Evolutionary conservation across 1,284 basidiomycete species (phyloP), one percentile per base, ranked within the genome.

Genomic region (Entoloma clypeatum): DNA sequence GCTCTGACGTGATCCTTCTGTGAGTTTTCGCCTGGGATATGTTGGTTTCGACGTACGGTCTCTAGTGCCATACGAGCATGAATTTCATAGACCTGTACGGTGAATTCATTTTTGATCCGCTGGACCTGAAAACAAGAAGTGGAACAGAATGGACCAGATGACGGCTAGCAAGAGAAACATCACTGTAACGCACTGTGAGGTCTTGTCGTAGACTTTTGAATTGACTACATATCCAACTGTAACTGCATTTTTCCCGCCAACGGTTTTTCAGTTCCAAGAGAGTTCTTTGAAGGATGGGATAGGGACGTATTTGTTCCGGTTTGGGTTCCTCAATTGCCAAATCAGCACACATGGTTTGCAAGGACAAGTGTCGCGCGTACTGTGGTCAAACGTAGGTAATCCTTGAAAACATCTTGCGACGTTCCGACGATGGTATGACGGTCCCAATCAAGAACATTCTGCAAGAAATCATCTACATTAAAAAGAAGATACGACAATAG

Each of bases 361-460:
- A 17, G 3, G 10, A 26, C n/a, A 41, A 30, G 11, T 9, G 37
- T 19, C 7, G 22, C 48, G 43, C 84, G 56, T 57, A 92, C 92
- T 48, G 91, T 90, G 35, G 96, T 99, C 45, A 99, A 69, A 25
- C 96, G 84, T 18, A 99, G 71, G 63, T 98, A 99, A 45, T 92
- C 87, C 68, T 99, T 99, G 71, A 98, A 97, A 18, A 96, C 70
- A 54, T 89, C 87, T 51, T 76, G 77, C 37, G 77, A 89, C 18
- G 87, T 93, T 39, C 96, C 96, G 36, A 96, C 90, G 55, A 99
- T 97, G 3, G 94, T 97, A 63, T 86, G 76, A 41, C 81, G 81
- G 69, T 99, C 95, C 96, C 96, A 99, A 62, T 96, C 88, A 44
- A 94, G 86, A 7, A 96, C 92, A 56, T 95, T 94, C 93, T 94